phyloP scores from a whole-genome alignment of 1,284 basidiomycete species.

The Trametes versicolor region DNA sequence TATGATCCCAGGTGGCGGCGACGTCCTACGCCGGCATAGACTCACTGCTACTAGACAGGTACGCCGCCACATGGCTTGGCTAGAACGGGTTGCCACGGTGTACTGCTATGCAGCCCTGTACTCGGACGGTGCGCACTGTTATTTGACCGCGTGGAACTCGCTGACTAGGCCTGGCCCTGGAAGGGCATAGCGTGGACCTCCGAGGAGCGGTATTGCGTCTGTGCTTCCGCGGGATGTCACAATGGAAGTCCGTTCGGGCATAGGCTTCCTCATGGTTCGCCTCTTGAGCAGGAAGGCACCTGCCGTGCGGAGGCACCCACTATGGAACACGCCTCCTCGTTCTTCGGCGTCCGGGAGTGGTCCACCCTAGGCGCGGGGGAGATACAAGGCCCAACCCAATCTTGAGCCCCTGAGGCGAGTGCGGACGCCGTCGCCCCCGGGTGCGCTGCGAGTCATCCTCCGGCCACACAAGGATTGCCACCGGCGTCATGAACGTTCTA shows the following conservation, averaged over 20 bases:
- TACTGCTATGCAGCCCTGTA: conserved; percentile 7
- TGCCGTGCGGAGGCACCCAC: conserved; percentile 23
- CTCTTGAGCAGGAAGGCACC: conserved; percentile 24
- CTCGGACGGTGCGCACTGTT: conserved; percentile 8
- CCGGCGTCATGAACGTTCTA: conserved; percentile 8
- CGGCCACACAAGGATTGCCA: conserved; percentile 11
- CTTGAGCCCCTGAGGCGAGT: conserved; percentile 17
- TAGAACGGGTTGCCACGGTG: conserved; percentile 10
- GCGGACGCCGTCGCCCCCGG: background rate
- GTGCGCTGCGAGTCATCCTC: conserved; percentile 11
- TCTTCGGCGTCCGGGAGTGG: conserved; percentile 18
- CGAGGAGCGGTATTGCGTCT: conserved; percentile 15
- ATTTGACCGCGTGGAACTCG: conserved; percentile 11
- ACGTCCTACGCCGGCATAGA: conserved; percentile 21
- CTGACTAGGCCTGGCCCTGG: conserved; percentile 3
- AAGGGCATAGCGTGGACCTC: conserved; percentile 14
- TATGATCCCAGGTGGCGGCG: conserved; percentile 28
- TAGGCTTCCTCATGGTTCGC: conserved; percentile 21
- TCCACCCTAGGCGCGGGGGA: conserved; percentile 15
- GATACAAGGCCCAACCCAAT: conserved; percentile 27
- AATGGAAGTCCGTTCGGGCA: conserved; percentile 20
- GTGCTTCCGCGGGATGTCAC: conserved; percentile 15
- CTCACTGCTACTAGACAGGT: conserved; percentile 4
- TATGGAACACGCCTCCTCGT: conserved; percentile 17
- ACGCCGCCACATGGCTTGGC: conserved; percentile 8